Evolutionary conservation across 2,329 filamentous ascomycete genomes (phyloP).

Genomic region (Nigrograna mackinnonii): DNA sequence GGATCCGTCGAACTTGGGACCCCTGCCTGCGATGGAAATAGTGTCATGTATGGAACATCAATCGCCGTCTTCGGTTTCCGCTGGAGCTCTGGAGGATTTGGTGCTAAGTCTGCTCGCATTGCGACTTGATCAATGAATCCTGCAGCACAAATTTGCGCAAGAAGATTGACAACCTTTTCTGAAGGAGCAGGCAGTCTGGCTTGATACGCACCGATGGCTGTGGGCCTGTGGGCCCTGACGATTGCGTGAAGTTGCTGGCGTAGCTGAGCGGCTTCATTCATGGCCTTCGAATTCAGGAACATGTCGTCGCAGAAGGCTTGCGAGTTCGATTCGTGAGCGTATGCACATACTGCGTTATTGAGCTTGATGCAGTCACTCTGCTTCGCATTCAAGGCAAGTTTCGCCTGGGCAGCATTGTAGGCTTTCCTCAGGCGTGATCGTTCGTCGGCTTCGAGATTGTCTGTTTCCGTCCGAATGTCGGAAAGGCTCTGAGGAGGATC

Average conservation of each 20-base stretch:
- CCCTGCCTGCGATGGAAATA: constrained; percentile 67
- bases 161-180: constrained; percentile 68
- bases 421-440: constrained; percentile 67
- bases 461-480: constrained; percentile 60
- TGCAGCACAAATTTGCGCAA: constrained; percentile 89
- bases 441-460: constrained; percentile 72
- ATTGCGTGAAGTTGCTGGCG: constrained; percentile 82
- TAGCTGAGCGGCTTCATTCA: constrained; percentile 84
- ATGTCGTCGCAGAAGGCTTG: constrained; percentile 79
- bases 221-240: constrained; percentile 72
- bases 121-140: constrained; percentile 95
- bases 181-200: constrained; percentile 62
- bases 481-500: constrained; percentile 50
- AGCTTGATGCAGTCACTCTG: constrained; percentile 88
- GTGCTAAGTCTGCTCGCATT: constrained; percentile 85
- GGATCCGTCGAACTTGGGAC: constrained; percentile 43
- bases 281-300: constrained; percentile 85
- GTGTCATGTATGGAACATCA: constrained; percentile 87
- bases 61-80: constrained; percentile 82
- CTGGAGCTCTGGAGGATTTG: constrained; percentile 57
- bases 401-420: constrained; percentile 73
- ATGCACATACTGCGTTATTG: constrained; percentile 85
- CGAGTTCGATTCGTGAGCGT: constrained; percentile 53
- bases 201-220: constrained; percentile 41
- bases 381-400: constrained; percentile 76